A percentile compares a stretch with the other conserved stretches of the same genome.
phyloP scores from a whole-genome alignment of 2,329 filamentous ascomycete species.

The Dissoconium aciculare region DNA sequence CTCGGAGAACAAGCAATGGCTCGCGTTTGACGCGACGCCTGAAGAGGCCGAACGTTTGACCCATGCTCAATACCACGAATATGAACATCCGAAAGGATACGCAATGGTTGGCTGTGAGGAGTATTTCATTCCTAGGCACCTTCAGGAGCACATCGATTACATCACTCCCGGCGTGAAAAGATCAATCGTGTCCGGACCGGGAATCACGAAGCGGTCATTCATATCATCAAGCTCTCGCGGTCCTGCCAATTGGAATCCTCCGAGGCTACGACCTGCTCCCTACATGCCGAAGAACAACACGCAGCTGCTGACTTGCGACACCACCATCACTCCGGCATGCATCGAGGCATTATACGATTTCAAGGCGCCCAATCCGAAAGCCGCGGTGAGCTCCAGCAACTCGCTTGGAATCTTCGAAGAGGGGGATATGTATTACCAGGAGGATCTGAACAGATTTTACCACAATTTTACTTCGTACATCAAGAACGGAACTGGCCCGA shows the following conservation, averaged over 20 bases:
- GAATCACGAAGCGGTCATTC: no score
- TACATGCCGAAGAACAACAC: not conserved
- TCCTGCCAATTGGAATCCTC: no score
- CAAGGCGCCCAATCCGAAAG: constrained; percentile 10
- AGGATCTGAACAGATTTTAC: constrained; percentile 26
- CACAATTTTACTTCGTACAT: constrained; percentile 14
- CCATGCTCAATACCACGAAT: constrained; percentile 26
- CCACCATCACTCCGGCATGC: constrained; percentile 28
- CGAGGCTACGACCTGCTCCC: no score
- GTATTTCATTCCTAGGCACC: constrained; percentile 24
- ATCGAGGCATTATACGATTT: constrained; percentile 31
- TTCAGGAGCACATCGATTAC: constrained; percentile 39
- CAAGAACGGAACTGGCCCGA: constrained; percentile 13
- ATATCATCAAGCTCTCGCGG: not conserved
- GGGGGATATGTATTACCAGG: constrained; percentile 9
- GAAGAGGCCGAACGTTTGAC: constrained; percentile 27
- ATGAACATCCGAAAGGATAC: constrained; percentile 14
- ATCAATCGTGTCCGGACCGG: not conserved
- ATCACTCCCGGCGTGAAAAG: constrained; percentile 35
- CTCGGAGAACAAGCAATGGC: constrained; percentile 24
- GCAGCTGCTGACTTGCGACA: constrained; percentile 10
- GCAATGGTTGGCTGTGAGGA: constrained; percentile 28
- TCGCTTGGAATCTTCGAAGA: constrained; percentile 9
- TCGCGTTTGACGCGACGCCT: constrained; percentile 26
- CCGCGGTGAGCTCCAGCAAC: constrained; percentile 14